phyloP scores from a whole-genome alignment of 129 eudicot species.

The Lactuca saligna region DNA sequence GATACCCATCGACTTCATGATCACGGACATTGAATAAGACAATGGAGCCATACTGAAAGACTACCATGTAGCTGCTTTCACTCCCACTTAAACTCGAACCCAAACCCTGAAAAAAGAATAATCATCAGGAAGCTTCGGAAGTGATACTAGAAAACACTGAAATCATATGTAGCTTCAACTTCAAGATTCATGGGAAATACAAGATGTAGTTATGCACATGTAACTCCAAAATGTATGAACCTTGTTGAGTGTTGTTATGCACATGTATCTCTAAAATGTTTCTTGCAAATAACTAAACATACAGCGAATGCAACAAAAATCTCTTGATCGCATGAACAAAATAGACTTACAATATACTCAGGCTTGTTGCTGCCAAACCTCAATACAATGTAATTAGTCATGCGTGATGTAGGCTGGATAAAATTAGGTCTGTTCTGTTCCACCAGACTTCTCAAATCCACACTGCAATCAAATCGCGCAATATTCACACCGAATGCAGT shows the following conservation, averaged over 20 bases:
- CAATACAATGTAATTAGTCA: slow-evolving; percentile 88
- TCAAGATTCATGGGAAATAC: neutral
- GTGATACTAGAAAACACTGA: too few relatives aligned
- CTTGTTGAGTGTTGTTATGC: slow-evolving; percentile 6
- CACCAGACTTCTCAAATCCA: slow-evolving; percentile 79
- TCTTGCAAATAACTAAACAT: neutral
- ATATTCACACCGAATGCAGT: slow-evolving; percentile 7
- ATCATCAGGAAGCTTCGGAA: slow-evolving; percentile 4
- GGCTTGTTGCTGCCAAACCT: slow-evolving; percentile 64
- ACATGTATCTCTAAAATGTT: neutral
- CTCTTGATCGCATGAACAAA: neutral
- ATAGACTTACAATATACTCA: slow-evolving; percentile 52
- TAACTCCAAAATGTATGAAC: neutral
- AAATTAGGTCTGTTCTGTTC: slow-evolving; percentile 76
- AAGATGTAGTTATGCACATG: neutral
- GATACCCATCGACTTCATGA: slow-evolving; percentile 68
- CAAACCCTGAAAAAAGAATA: slow-evolving; percentile 52
- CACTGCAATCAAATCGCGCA: slow-evolving; percentile 52
- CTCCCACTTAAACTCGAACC: slow-evolving; percentile 67
- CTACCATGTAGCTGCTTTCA: slow-evolving; percentile 75
- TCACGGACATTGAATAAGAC: slow-evolving; percentile 87
- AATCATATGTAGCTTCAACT: neutral
- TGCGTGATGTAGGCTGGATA: slow-evolving; percentile 85
- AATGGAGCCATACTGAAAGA: slow-evolving; percentile 90
- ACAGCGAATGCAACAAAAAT: neutral